These are phyloP conservation scores for Malassezia japonica DNA, from an alignment of 1,284 basidiomycete species.

Conservation along the genomic window DNA sequence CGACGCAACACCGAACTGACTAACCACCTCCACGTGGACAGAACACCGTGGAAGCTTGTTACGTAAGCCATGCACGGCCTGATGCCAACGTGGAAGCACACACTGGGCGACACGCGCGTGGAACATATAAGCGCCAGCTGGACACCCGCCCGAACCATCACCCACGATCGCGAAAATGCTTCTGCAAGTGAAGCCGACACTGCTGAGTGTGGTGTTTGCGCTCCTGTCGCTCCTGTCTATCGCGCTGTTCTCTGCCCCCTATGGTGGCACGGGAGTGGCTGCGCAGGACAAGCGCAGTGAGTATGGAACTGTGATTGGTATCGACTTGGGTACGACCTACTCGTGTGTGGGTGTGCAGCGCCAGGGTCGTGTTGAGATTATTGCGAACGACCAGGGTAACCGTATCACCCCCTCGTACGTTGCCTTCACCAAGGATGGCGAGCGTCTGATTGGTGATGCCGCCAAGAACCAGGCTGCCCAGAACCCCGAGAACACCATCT, in stretches of 20 bases:
- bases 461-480: conserved; percentile 58
- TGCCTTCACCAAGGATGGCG: conserved; percentile 54
- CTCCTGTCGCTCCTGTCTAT: conserved; percentile 16
- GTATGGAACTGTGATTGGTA: conserved; percentile 82
- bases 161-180: background rate
- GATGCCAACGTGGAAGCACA: conserved; percentile 15
- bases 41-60: conserved; percentile 17
- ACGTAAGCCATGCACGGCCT: too few species aligned
- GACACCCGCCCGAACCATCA: background rate
- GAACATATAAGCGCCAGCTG: background rate
- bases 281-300: conserved; percentile 42
- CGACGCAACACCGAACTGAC: conserved; percentile 1
- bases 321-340: conserved; percentile 58
- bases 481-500: conserved; percentile 81
- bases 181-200: conserved; percentile 12
- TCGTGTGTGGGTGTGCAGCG: conserved; percentile 65
- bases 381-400: conserved; percentile 52
- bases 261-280: conserved; percentile 33
- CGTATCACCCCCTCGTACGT: conserved; percentile 49
- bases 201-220: conserved; percentile 6
- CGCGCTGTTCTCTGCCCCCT: conserved; percentile 9
- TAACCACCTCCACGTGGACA: too few species aligned
- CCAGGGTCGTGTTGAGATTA: conserved; percentile 52
- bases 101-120: background rate
- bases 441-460: conserved; percentile 65